These are phyloP conservation scores for Melampsora larici-populina DNA, from an alignment of 1,284 basidiomycete genomes.

Conservation along the genomic window DNA sequence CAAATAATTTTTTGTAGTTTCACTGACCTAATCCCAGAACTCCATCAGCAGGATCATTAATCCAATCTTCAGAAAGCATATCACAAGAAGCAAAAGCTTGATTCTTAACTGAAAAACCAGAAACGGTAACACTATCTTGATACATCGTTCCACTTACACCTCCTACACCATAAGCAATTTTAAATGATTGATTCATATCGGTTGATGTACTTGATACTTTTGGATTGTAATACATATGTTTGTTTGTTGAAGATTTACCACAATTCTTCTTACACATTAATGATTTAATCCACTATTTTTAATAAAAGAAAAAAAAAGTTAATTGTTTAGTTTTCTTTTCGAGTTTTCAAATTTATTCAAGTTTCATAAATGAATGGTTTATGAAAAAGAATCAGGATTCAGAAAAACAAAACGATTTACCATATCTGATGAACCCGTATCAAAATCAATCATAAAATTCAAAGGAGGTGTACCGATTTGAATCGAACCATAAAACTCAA, in stretches of 20 bases:
- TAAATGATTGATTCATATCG: slow-evolving; percentile 22
- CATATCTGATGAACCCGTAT: slow-evolving; percentile 44
- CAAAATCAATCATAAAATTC: slow-evolving; percentile 47
- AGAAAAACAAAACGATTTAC: slow-evolving; percentile 16
- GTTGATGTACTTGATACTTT: slow-evolving; percentile 29
- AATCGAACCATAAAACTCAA: slow-evolving; percentile 46
- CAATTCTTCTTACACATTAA: slow-evolving; percentile 37
- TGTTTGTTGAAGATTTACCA: slow-evolving; percentile 6
- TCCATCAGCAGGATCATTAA: slow-evolving; percentile 42
- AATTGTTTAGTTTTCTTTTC: too few species aligned
- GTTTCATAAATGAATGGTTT: neutral
- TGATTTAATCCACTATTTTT: slow-evolving; percentile 39
- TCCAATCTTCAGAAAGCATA: slow-evolving; percentile 41
- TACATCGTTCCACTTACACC: slow-evolving; percentile 37
- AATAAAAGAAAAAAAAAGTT: neutral
- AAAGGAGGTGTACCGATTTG: slow-evolving; percentile 46
- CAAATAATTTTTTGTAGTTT: neutral
- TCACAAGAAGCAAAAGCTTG: slow-evolving; percentile 42
- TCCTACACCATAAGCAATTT: slow-evolving; percentile 40
- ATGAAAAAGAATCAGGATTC: neutral
- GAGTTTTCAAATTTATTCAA: neutral
- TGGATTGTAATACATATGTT: slow-evolving; percentile 36
- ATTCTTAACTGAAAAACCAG: slow-evolving; percentile 6
- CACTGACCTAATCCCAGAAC: slow-evolving; percentile 40
- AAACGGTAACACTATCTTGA: slow-evolving; percentile 34